A percentile compares a stretch with the other conserved stretches of the same genome.
phyloP scores from a whole-genome alignment of 106 monocot genomes.

The Hemerocallis citrina region DNA sequence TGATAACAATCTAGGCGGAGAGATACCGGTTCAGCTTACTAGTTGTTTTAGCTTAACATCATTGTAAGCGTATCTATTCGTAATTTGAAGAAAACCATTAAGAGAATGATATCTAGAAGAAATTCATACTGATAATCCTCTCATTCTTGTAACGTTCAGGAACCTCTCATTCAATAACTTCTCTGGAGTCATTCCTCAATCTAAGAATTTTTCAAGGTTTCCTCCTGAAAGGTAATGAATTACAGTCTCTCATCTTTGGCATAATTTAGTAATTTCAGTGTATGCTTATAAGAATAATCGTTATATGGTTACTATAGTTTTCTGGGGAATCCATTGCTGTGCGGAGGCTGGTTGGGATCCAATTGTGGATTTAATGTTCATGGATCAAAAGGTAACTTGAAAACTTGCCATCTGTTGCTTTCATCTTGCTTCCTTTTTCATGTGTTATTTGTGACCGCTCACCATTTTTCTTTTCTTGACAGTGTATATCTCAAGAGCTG shows the following conservation, averaged over 20 bases:
- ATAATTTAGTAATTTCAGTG: too few relatives aligned
- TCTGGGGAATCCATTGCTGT: slow-evolving; percentile 68
- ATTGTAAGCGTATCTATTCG: slow-evolving; percentile 38
- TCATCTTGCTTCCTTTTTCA: neutral
- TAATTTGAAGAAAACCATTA: too few relatives aligned
- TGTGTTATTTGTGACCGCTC: too few relatives aligned
- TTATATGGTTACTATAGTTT: slow-evolving; percentile 62
- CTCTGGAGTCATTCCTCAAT: slow-evolving; percentile 64
- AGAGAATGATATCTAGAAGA: too few relatives aligned
- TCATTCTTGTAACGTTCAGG: slow-evolving; percentile 31
- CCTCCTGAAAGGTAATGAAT: slow-evolving; percentile 51
- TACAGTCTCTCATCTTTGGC: neutral
- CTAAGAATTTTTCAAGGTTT: slow-evolving; percentile 77
- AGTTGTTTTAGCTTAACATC: slow-evolving; percentile 85
- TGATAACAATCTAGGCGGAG: slow-evolving; percentile 77
- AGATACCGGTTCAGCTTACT: slow-evolving; percentile 64
- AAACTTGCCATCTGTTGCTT: neutral
- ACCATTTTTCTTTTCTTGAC: too few relatives aligned
- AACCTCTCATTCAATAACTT: slow-evolving; percentile 93
- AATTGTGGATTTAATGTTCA: slow-evolving; percentile 24
- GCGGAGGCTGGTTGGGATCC: slow-evolving; percentile 43
- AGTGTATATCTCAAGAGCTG: slow-evolving; percentile 3
- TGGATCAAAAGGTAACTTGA: slow-evolving; percentile 42
- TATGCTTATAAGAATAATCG: too few relatives aligned
- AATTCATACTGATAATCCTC: neutral